Evolutionary conservation across 768 basidiomycete genomes (phyloP), one percentile per base, ranked within the genome.

Genomic region (Podaxis sp.): DNA sequence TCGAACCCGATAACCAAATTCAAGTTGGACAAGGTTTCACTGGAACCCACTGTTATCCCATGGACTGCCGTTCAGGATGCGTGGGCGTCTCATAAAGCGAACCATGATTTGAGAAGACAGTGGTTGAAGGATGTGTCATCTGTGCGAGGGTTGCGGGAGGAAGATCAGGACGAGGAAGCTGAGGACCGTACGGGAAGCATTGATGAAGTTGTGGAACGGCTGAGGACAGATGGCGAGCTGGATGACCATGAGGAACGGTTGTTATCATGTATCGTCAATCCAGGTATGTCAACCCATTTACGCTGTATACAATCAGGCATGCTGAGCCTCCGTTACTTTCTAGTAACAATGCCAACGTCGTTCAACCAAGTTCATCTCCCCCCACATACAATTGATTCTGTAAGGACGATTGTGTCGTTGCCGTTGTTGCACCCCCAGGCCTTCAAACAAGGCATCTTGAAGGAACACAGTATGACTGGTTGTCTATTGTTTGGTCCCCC

Each of bases 401-500:
- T 98, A 46, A 85, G 95, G 65, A 95, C 93, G 0, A 85, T 96
- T 57, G 93, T 97, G 9, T 94, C 93, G 1, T 73, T 98, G 23
- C 95, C 95, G 0, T 74, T 98, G 46, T 78, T 98, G 25, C 85
- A 93, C 68, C 95, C 95, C 6, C 77, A 83, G 36, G 94, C 95
- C 0, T 98, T 98, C 75, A 83, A 87, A 66, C 84, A 85, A 68
- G 95, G 95, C 38, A 90, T 98, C 57, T 76, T 98, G 47, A 95
- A 91, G 72, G 88, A 94, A 64, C 93, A 98, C 69, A 82, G 89
- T 5, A 95, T 96, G 83, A 89, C 86, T 0, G 95, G 95, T 2
- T 94, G 91, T 65, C 82, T 98, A 53, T 76, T 98, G 21, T 96
- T 96, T 71, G 95, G 95, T 4, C 95, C 95, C 55, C 94, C 92